phyloP scores from a whole-genome alignment of 1,284 basidiomycete species.

The Sphagnurus paluster region DNA sequence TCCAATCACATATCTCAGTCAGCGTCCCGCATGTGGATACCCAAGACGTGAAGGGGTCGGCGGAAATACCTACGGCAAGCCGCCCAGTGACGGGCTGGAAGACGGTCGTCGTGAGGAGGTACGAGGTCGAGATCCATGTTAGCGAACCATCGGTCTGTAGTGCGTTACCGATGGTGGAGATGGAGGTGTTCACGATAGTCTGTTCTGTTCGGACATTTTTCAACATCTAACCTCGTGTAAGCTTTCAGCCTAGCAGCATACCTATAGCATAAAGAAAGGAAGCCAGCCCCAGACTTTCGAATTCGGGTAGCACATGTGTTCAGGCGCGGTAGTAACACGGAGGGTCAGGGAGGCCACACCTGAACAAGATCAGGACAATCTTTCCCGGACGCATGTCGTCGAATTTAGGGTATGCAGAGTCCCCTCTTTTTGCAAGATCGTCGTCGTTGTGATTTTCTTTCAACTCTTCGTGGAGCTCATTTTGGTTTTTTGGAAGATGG shows the following conservation, averaged over 20 bases:
- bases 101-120: conserved; percentile 32
- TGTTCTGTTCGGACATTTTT: conserved; percentile 22
- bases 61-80: conserved; percentile 23
- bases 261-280: conserved; percentile 34
- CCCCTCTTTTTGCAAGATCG: too few species aligned
- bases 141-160: conserved; percentile 29
- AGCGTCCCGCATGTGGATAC: too few species aligned
- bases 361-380: conserved; percentile 22
- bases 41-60: neutral
- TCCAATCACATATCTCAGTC: too few species aligned
- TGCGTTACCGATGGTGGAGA: conserved; percentile 29
- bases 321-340: neutral
- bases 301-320: neutral
- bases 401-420: conserved; percentile 21
- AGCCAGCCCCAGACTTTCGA: conserved; percentile 27
- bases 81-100: conserved; percentile 32
- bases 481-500: too few species aligned
- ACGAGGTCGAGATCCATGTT: conserved; percentile 35
- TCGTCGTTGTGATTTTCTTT: neutral
- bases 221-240: neutral
- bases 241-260: conserved; percentile 7
- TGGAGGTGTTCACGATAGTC: conserved; percentile 34
- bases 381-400: conserved; percentile 22
- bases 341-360: conserved; percentile 8
- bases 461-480: too few species aligned